Evolutionary conservation across 768 basidiomycete species (phyloP), one percentile per base, ranked within the genome.

Genomic region (Leccinum arenicola): DNA sequence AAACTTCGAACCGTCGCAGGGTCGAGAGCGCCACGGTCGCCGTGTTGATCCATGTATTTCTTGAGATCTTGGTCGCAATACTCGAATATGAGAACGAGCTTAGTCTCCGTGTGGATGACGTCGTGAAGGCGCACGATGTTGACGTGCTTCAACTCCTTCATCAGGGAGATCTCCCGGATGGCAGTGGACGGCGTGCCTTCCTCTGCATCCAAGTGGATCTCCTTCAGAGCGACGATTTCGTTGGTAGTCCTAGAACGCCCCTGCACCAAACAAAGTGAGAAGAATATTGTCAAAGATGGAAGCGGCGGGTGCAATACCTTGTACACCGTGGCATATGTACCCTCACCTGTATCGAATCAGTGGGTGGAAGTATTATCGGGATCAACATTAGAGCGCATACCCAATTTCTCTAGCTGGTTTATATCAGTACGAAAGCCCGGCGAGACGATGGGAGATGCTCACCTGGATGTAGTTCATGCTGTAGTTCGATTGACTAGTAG

Each of bases 131-230:
- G 87, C 70, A 99, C 93, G 71, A 99, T 96, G 77, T 99, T 99
- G 79, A 93, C 87, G 68, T 99, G 97, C 75, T 97, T 97, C 69
- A 99, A 87, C 73, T 99, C 97, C 74, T 99, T 98, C 95, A 98
- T 98, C 64, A 98, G 84, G 45, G 93, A 95, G 68, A 99, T 98
- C 80, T 99, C 97, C 50, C 97, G 89, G 73, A 99, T 99, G 56
- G 97, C 97, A 14, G 97, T 99, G 50, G 92, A 95, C 33, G 97
- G 97, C 0, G 97, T 99, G 35, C 97, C 97, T 77, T 99, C 97
- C 75, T 99, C 97, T 5, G 97, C 92, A 78, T 99, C 97, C 60
- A 99, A 89, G 70, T 98, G 95, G 64, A 99, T 99, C 78, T 99
- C 97, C 75, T 99, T 99, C 57, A 99, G 75, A 12, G 97, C 97